These are phyloP conservation scores for Bathelium albidoporum DNA, from an alignment of 495 filamentous ascomycete species.

Conservation along the genomic window DNA sequence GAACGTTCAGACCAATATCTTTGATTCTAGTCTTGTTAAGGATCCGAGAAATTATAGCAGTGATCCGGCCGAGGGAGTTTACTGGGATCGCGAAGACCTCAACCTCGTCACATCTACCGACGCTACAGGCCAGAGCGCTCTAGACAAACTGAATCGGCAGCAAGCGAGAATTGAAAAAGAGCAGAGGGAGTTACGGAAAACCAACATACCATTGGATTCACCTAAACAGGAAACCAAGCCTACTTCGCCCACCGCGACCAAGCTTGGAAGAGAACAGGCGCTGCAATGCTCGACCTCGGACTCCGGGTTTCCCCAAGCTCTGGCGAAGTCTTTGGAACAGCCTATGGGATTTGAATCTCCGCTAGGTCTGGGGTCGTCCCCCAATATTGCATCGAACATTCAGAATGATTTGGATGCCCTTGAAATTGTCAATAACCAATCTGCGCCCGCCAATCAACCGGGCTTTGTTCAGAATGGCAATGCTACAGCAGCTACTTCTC, in stretches of 20 bases:
- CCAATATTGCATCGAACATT: background rate
- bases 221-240: background rate
- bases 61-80: background rate
- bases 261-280: background rate
- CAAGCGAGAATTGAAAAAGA: background rate
- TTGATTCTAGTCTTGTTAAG: background rate
- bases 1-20: background rate
- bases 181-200: background rate
- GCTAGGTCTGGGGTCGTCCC: background rate
- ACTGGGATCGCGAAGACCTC: background rate
- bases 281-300: background rate
- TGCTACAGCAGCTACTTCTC: background rate
- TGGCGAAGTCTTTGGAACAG: background rate
- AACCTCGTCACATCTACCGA: background rate
- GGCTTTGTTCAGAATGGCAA: background rate
- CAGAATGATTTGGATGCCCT: background rate
- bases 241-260: background rate
- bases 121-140: background rate
- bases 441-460: background rate
- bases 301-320: background rate
- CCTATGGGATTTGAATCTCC: background rate
- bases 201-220: background rate
- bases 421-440: background rate
- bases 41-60: background rate
- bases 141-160: background rate